These are phyloP conservation scores for Camellia granthamiana DNA, from an alignment of 148 eudicot species.

Conservation along the genomic window DNA sequence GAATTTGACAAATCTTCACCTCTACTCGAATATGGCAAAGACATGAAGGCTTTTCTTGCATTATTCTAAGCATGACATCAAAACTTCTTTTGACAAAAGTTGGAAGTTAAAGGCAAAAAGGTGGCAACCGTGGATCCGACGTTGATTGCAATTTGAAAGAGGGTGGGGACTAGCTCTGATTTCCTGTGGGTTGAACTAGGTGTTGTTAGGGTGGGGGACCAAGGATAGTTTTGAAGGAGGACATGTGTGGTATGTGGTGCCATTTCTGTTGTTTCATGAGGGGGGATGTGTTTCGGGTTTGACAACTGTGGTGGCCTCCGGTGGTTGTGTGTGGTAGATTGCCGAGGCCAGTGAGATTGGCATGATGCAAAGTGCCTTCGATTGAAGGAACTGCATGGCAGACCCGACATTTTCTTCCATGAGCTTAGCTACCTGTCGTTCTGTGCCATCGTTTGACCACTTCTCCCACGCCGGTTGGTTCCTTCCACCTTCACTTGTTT, in stretches of 20 bases:
- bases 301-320: constrained; percentile 52
- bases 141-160: constrained; percentile 36
- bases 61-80: constrained; percentile 36
- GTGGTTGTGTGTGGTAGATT: constrained; percentile 82
- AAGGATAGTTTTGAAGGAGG: not conserved
- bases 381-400: constrained; percentile 96
- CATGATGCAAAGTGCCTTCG: constrained; percentile 97
- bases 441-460: constrained; percentile 99
- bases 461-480: constrained; percentile 92
- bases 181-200: constrained; percentile 17
- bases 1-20: constrained; percentile 45
- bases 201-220: constrained; percentile 15
- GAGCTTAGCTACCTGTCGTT: constrained; percentile 90
- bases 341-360: constrained; percentile 94
- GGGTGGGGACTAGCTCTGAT: constrained; percentile 20
- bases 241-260: not conserved
- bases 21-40: constrained; percentile 44
- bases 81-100: constrained; percentile 39
- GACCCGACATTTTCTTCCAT: constrained; percentile 98
- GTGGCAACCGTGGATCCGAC: constrained; percentile 46
- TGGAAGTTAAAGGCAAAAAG: constrained; percentile 26
- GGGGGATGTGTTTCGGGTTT: constrained; percentile 55
- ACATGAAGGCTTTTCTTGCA: constrained; percentile 26
- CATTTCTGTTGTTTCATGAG: not conserved
- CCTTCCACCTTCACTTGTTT: constrained; percentile 64